phyloP scores from a whole-genome alignment of 345 rosid genomes.

The Rhizophora mangle region DNA sequence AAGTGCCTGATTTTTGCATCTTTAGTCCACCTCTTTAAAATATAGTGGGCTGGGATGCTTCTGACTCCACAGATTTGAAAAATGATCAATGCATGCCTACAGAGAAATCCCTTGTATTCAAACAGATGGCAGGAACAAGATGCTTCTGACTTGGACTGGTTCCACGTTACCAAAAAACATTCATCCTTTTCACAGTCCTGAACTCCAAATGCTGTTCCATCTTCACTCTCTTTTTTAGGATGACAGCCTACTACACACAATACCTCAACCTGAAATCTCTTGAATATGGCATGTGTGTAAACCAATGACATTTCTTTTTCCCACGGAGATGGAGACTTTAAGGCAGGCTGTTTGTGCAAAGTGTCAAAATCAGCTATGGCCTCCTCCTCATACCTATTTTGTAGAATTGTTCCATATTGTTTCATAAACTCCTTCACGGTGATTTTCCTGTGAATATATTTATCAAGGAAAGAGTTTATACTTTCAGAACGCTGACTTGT shows the following conservation, averaged over 20 bases:
- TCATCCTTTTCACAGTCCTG: slow-evolving; percentile 29
- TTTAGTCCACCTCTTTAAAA: slow-evolving; percentile 29
- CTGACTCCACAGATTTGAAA: slow-evolving; percentile 28
- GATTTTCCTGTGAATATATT: slow-evolving; percentile 25
- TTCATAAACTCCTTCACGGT: slow-evolving; percentile 29
- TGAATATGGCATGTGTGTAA: slow-evolving; percentile 30
- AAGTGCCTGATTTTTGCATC: slow-evolving; percentile 22
- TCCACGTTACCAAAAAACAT: slow-evolving; percentile 20
- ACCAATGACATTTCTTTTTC: slow-evolving; percentile 25
- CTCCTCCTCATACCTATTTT: slow-evolving; percentile 25
- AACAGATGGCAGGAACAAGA: slow-evolving; percentile 24
- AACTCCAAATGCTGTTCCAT: slow-evolving; percentile 23
- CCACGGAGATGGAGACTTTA: slow-evolving; percentile 31
- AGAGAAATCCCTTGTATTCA: slow-evolving; percentile 28
- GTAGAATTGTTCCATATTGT: slow-evolving; percentile 24
- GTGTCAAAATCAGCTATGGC: slow-evolving; percentile 29
- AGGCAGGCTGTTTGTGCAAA: slow-evolving; percentile 25
- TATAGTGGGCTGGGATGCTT: slow-evolving; percentile 22
- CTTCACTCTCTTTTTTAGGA: slow-evolving; percentile 27
- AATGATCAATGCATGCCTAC: slow-evolving; percentile 33
- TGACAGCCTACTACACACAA: slow-evolving; percentile 29
- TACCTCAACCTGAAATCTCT: slow-evolving; percentile 30
- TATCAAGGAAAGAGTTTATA: slow-evolving; percentile 27
- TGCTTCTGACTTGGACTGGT: slow-evolving; percentile 19
- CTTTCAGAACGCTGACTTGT: slow-evolving; percentile 27